Conservation (phyloP, 208 protist genomes). For the Crithidia bombi region DNA sequence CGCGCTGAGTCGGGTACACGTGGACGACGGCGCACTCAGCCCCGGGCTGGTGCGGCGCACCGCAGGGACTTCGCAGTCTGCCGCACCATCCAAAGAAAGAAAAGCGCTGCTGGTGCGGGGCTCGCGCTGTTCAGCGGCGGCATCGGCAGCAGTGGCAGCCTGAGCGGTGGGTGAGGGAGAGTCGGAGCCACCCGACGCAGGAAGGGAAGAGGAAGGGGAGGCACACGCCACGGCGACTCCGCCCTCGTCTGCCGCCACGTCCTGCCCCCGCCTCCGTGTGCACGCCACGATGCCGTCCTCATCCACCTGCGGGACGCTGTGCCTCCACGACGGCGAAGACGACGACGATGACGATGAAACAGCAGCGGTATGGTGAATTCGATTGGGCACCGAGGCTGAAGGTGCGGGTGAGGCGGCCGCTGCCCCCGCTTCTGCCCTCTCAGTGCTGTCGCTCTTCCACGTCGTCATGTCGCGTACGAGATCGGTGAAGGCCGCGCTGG, state of each 20-base stretch:
- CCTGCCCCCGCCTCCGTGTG: neutral
- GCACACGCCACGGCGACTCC: neutral
- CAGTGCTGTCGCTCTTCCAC: slow-evolving; percentile 4
- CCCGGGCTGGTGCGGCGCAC: slow-evolving; percentile 28
- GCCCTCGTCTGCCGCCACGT: neutral
- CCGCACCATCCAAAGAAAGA: neutral
- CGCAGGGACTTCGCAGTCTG: slow-evolving; percentile 4
- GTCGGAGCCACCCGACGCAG: neutral
- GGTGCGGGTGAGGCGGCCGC: neutral
- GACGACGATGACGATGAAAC: neutral
- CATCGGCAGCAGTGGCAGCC: neutral
- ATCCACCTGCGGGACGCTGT: neutral
- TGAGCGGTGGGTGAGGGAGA: slow-evolving; percentile 4
- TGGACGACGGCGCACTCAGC: slow-evolving; percentile 4
- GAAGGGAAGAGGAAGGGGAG: neutral
- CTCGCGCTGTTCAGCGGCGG: neutral
- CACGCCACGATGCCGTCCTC: neutral
- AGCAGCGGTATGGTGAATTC: neutral
- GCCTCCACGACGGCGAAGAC: slow-evolving; percentile 3
- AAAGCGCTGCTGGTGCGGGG: neutral
- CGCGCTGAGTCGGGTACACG: slow-evolving; percentile 1
- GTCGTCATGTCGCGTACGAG: neutral
- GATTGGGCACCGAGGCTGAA: neutral
- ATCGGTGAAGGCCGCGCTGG: slow-evolving; percentile 4
- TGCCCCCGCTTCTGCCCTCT: neutral